Percentiles rank a stretch among this genome's conserved stretches.
phyloP scores from a whole-genome alignment of 306 rosid species.

The Cucurbita maxima region DNA sequence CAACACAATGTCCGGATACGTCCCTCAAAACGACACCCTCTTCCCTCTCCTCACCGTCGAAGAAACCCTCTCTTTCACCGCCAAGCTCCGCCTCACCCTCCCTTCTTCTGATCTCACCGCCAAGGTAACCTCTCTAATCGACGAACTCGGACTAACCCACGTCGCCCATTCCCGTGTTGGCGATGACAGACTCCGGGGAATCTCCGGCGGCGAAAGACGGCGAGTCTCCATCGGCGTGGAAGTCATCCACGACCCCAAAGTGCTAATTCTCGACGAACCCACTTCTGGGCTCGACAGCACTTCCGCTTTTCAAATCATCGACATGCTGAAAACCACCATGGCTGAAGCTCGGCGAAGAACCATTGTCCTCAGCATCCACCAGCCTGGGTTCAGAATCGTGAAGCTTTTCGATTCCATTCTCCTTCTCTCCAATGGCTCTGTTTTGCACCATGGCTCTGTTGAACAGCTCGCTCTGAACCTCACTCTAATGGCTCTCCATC shows the following conservation, averaged over 20 bases:
- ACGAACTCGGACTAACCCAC: slow-evolving; percentile 63
- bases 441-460: slow-evolving; percentile 61
- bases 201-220: slow-evolving; percentile 83
- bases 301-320: slow-evolving; percentile 73
- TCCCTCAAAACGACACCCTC: slow-evolving; percentile 67
- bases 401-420: slow-evolving; percentile 58
- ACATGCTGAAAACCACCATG: slow-evolving; percentile 73
- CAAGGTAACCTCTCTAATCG: slow-evolving; percentile 52
- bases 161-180: slow-evolving; percentile 61
- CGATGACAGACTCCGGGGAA: slow-evolving; percentile 66
- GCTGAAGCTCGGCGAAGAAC: slow-evolving; percentile 60
- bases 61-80: slow-evolving; percentile 80
- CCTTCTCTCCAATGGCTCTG: slow-evolving; percentile 55
- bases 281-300: slow-evolving; percentile 95
- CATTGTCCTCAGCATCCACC: slow-evolving; percentile 71
- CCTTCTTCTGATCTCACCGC: slow-evolving; percentile 26
- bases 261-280: slow-evolving; percentile 78
- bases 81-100: slow-evolving; percentile 42
- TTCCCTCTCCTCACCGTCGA: slow-evolving; percentile 78
- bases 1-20: slow-evolving; percentile 73
- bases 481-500: slow-evolving; percentile 54
- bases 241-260: slow-evolving; percentile 78
- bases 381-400: slow-evolving; percentile 84
- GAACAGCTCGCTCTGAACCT: slow-evolving; percentile 54
- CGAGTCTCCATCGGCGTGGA: slow-evolving; percentile 92